Conservation (phyloP, 2,329 filamentous ascomycete species). For the Fusarium sp. region DNA sequence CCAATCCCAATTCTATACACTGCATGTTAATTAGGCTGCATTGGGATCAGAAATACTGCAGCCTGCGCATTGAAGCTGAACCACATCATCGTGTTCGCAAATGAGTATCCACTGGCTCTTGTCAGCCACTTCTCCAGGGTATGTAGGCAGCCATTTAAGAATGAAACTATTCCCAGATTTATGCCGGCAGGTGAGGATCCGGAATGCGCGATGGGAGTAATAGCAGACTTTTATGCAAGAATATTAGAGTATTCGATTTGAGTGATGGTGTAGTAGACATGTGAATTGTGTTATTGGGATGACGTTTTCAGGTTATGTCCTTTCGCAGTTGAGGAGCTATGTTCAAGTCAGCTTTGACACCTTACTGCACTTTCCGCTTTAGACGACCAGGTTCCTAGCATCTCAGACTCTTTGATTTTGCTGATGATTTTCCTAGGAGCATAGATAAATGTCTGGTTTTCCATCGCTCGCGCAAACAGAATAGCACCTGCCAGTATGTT, state of each 20-base stretch:
- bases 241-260: rapidly evolving
- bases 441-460: neutral
- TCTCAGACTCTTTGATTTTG: rapidly evolving
- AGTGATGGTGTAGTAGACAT: rapidly evolving
- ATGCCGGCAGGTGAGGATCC: rapidly evolving
- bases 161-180: neutral
- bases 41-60: neutral
- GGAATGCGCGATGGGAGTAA: no score
- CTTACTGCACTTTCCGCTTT: rapidly evolving
- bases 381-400: rapidly evolving
- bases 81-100: conserved; percentile 6
- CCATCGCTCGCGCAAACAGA: no score
- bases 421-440: rapidly evolving
- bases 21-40: neutral
- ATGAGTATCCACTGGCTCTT: conserved; percentile 12
- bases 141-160: neutral
- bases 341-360: rapidly evolving
- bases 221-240: rapidly evolving
- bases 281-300: neutral
- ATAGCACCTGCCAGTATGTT: rapidly evolving
- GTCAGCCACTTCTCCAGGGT: neutral
- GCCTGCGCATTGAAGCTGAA: neutral
- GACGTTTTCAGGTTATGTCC: rapidly evolving
- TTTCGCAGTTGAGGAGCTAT: rapidly evolving
- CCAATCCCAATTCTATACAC: neutral